Base-by-base conservation (phyloP, 1,284 basidiomycete genomes). In the Rugiboletus extremiorientalis region DNA sequence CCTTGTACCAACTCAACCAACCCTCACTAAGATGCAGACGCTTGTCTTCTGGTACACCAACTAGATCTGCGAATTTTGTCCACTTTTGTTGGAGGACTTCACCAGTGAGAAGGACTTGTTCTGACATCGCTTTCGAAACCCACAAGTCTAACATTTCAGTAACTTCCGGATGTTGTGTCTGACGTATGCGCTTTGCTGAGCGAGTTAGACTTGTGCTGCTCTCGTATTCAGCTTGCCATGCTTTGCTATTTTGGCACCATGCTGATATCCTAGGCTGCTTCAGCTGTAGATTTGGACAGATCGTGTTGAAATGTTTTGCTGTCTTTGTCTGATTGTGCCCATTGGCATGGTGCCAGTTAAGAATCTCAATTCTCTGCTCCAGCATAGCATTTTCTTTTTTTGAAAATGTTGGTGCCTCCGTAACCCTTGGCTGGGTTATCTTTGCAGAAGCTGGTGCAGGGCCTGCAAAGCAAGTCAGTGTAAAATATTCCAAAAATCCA, bases 131-230 rank as follows among this genome's bases (percentile, higher is more conserved):
- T 20, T 65, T 62, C 0, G 25, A 50, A 0, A 65, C 34, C 54
- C 64, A 65, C 0, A 65, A 41, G 5, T 65, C 56, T 3, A 64
- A 3, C 62, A 65, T 65, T 2, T 64, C 52, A 0, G n/a, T 63
- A 0, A 65, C 46, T 1, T 65, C 41, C 0, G 52, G 47, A 48
- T 65, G 55, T 1, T 44, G 22, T 0, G 45, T 66, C 15, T 66
- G 55, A 40, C 12, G 2, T 1, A 60, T 2, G 4, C 3, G 0
- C 25, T 49, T 49, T 15, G 18, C 5, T 5, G 20, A 34, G 14
- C 18, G 22, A 16, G 40, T 25, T 10, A 22, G 16, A 18, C 40
- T 25, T 10, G 7, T 42, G 16, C 40, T 25, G n/a, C 23, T 22
- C 11, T 48, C 9, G 16, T 48, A 37, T 5, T 36, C 25, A 5